These are phyloP conservation scores for Thuja plicata DNA, from an alignment of 83 land plant genomes.

Conservation along the genomic window DNA sequence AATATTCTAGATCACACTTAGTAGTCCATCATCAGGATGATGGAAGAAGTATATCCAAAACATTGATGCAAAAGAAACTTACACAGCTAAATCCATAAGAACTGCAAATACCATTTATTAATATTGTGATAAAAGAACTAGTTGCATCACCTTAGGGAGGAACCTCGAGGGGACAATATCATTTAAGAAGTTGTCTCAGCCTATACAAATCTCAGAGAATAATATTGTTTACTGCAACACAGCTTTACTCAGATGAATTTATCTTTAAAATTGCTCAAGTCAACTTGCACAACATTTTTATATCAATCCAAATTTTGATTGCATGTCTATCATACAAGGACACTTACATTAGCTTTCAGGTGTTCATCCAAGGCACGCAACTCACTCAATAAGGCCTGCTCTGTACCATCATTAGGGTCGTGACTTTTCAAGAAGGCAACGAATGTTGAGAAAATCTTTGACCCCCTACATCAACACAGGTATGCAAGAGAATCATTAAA, in stretches of 20 bases:
- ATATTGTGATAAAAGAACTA: background rate
- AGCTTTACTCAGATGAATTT: background rate
- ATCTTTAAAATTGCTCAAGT: background rate
- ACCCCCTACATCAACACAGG: conserved; percentile 62
- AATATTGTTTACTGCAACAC: background rate
- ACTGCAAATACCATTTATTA: too few relatives aligned
- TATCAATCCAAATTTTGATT: background rate
- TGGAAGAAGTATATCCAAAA: too few relatives aligned
- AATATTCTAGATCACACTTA: too few relatives aligned
- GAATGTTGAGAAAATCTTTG: conserved; percentile 74
- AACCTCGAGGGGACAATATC: background rate
- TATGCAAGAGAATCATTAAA: background rate
- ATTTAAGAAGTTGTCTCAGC: background rate
- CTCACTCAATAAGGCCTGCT: conserved; percentile 74
- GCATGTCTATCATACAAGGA: background rate
- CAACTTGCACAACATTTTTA: background rate
- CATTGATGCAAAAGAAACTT: too few relatives aligned
- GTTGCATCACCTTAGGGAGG: background rate
- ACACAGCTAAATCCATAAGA: too few relatives aligned
- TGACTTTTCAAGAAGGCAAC: conserved; percentile 71
- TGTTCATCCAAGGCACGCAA: conserved; percentile 81
- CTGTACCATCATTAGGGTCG: conserved; percentile 70
- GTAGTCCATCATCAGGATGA: too few relatives aligned
- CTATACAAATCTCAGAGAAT: background rate
- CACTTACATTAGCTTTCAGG: conserved; percentile 63